Evolutionary conservation across 2,329 filamentous ascomycete genomes (phyloP).

Genomic region (Pseudovirgaria hyperparasitica): DNA sequence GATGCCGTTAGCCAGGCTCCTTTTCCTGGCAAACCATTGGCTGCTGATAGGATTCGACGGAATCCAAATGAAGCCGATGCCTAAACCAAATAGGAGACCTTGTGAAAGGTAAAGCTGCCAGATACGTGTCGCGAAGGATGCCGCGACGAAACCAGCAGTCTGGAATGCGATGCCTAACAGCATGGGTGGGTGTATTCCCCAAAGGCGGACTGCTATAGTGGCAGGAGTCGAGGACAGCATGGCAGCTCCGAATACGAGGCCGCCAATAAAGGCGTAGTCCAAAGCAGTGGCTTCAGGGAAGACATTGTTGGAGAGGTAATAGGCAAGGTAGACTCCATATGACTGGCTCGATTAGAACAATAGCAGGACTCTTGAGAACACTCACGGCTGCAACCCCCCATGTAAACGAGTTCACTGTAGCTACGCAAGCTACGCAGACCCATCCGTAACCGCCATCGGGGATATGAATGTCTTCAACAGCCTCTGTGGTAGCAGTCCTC

Average conservation of each 20-base stretch:
- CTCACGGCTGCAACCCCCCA: conserved; percentile 16
- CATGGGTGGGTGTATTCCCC: conserved; percentile 19
- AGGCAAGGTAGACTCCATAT: conserved; percentile 31
- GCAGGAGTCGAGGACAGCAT: conserved; percentile 22
- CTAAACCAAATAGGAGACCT: conserved; percentile 26
- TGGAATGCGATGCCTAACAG: conserved; percentile 20
- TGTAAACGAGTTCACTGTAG: conserved; percentile 17
- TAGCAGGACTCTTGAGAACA: not conserved
- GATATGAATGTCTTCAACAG: too few relatives aligned
- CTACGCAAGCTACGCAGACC: conserved; percentile 16
- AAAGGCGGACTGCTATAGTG: conserved; percentile 14
- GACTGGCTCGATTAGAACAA: conserved; percentile 7
- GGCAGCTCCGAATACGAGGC: conserved; percentile 22
- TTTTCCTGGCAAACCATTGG: conserved; percentile 29
- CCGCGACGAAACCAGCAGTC: conserved; percentile 21
- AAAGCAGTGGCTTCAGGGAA: conserved; percentile 22
- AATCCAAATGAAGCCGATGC: conserved; percentile 29
- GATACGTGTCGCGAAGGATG: conserved; percentile 22
- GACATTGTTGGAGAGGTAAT: conserved; percentile 23
- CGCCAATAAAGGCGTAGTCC: conserved; percentile 29
- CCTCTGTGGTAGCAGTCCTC: too few relatives aligned
- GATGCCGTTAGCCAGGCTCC: conserved; percentile 30
- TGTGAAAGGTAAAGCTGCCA: conserved; percentile 31
- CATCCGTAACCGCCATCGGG: conserved; percentile 27
- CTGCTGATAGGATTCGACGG: conserved; percentile 24